Conservation (phyloP, 2,329 filamentous ascomycete genomes). For the Scopulariopsis brevicaulis region DNA sequence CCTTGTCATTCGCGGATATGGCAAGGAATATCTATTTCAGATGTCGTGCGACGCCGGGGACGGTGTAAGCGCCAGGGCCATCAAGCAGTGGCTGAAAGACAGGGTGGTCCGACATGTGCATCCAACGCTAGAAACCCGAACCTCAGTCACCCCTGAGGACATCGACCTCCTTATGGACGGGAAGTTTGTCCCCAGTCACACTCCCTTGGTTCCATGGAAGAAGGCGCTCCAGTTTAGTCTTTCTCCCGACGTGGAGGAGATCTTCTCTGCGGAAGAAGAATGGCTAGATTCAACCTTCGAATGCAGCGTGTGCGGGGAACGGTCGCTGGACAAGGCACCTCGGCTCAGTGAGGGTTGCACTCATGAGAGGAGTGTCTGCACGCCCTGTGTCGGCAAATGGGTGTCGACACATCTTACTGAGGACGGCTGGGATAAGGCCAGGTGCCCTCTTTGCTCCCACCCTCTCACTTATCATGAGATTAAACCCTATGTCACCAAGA, state of each 20-base stretch:
- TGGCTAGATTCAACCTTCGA: neutral
- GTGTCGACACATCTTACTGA: neutral
- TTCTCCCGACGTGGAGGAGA: neutral
- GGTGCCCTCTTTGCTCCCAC: neutral
- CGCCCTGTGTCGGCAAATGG: neutral
- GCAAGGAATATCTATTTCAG: conserved; percentile 2
- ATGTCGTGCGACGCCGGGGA: neutral
- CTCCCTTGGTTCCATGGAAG: neutral
- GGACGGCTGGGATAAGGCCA: conserved; percentile 2
- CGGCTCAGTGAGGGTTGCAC: neutral
- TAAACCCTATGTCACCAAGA: neutral
- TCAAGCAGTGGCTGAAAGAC: neutral
- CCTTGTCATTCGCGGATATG: neutral
- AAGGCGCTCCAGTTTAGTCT: neutral
- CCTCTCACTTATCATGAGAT: neutral
- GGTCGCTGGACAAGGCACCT: neutral
- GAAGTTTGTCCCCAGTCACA: neutral
- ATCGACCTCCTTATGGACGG: neutral
- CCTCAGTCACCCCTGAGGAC: neutral
- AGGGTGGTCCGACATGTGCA: neutral
- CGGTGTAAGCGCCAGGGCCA: neutral
- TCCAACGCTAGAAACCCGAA: neutral
- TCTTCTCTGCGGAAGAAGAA: neutral
- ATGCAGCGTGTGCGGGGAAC: conserved; percentile 1
- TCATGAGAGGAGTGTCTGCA: neutral